Base-by-base conservation (phyloP, 108 stramenopile genomes). In the Fragilariopsis cylindrus region DNA sequence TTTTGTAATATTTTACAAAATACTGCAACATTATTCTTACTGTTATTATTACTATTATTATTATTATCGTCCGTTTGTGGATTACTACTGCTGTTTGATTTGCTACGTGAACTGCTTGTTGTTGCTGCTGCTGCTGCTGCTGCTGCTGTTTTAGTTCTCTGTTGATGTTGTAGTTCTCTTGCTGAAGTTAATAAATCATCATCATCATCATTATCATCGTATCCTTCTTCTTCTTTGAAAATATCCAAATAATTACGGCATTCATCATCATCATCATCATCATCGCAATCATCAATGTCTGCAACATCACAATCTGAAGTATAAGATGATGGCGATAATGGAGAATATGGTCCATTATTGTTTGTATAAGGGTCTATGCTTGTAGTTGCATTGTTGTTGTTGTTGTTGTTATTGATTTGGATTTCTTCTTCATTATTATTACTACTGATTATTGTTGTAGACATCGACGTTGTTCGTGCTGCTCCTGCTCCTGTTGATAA, bases 1-100 rank as follows among this genome's bases (percentile, higher is more conserved):
- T 72, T 57, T 40, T 64, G 66, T 1, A 79, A 12, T 19, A 79
- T 79, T 9, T n/a, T 18, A 0, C 69, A 53, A 46, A 79, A 67
- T 41, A 72, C 67, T 1, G 50, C 58, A 5, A 73, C 1, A n/a
- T 30, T 30, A 30, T 52, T 13, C 1, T 52, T 13, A 9, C 0
- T 52, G 50, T 50, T 8, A 12, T 50, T 8, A 0, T 50, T 1
- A 12, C 1, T 13, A 0, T 8, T 1, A 12, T 0, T 52, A 12
- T 1, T 9, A 2, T 13, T 52, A 1, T 52, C 12, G 13, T 52
- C 50, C 13, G 12, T 9, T 9, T 52, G 13, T 52, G 2, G 50
- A 52, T 52, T 52, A 9, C 50, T 52, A 30, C 1, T 30, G 21
- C 21, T 30, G 21, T 3, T 18, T 66, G 75, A 40, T 76, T 64